phyloP scores from a whole-genome alignment of 805 yeast genomes.

The Ascoidea tarda region DNA sequence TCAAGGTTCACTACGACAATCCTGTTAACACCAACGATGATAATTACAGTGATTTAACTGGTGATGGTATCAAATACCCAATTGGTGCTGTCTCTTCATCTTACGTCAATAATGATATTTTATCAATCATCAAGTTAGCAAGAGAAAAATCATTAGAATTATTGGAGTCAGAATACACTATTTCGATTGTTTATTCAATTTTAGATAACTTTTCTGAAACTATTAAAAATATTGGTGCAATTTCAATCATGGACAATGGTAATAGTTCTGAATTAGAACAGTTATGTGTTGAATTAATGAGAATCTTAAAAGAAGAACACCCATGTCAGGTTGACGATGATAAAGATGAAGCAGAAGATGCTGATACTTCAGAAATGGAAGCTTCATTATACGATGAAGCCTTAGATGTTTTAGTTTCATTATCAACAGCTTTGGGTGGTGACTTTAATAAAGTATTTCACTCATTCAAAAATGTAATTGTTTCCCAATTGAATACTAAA shows the following conservation, averaged over 20 bases:
- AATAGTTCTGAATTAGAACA: conserved; percentile 46
- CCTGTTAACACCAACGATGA: conserved; percentile 11
- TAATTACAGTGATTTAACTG: too few species aligned
- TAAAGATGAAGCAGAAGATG: conserved; percentile 37
- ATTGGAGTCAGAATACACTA: conserved; percentile 71
- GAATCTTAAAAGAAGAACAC: conserved; percentile 69
- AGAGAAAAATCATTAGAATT: conserved; percentile 50
- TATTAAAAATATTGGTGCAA: conserved; percentile 56
- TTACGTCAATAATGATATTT: conserved; percentile 42
- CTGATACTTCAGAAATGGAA: conserved; percentile 41
- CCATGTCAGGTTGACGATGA: conserved; percentile 64
- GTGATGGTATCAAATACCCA: conserved; percentile 26
- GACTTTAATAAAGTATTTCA: conserved; percentile 66
- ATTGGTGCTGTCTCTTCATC: conserved; percentile 49
- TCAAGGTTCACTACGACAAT: conserved; percentile 33
- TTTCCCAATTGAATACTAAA: conserved; percentile 42
- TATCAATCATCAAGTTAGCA: conserved; percentile 47
- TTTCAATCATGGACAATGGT: conserved; percentile 48
- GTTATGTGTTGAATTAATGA: conserved; percentile 58
- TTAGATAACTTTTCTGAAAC: conserved; percentile 63
- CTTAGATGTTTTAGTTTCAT: conserved; percentile 67
- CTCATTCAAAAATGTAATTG: conserved; percentile 53
- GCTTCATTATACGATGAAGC: conserved; percentile 75
- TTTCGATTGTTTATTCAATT: conserved; percentile 65
- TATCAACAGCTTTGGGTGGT: conserved; percentile 63